phyloP scores from a whole-genome alignment of 805 yeast species.

The Ogataea pini region DNA sequence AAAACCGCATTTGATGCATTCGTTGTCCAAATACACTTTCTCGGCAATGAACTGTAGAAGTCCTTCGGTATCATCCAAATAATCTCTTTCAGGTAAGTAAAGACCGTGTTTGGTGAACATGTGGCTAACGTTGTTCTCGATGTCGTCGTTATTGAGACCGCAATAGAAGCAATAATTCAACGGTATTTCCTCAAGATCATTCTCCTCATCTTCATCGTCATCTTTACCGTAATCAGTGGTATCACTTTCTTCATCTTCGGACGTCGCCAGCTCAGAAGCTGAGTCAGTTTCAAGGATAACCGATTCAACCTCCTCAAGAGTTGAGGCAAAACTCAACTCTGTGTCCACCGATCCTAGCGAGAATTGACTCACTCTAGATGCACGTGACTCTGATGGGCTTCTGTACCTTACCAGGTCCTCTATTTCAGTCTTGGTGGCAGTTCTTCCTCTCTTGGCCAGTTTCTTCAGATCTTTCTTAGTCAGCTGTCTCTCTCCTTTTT shows the following conservation, averaged over 20 bases:
- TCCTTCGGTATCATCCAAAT: conserved; percentile 67
- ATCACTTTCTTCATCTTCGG: conserved; percentile 15
- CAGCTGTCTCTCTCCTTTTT: conserved; percentile 34
- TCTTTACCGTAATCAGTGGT: conserved; percentile 8
- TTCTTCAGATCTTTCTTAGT: conserved; percentile 43
- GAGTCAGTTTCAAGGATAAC: conserved; percentile 21
- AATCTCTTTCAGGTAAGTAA: conserved; percentile 80
- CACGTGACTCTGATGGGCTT: conserved; percentile 57
- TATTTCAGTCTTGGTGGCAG: conserved; percentile 3
- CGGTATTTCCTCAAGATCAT: conserved; percentile 31
- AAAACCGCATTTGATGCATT: conserved; percentile 79
- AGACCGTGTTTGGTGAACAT: conserved; percentile 82
- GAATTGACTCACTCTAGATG: conserved; percentile 55
- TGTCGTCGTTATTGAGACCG: conserved; percentile 39
- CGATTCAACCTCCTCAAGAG: conserved; percentile 25
- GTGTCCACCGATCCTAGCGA: conserved; percentile 43
- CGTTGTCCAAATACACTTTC: conserved; percentile 72
- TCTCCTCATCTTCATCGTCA: conserved; percentile 6
- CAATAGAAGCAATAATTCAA: conserved; percentile 52
- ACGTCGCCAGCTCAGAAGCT: conserved; percentile 5
- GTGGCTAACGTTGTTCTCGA: conserved; percentile 58
- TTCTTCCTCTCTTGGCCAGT: conserved; percentile 34
- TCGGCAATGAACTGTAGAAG: conserved; percentile 72
- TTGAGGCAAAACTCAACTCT: conserved; percentile 23
- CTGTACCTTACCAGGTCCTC: conserved; percentile 3